Base-by-base conservation (phyloP, 306 rosid species). In the Casuarina cunninghamiana region DNA sequence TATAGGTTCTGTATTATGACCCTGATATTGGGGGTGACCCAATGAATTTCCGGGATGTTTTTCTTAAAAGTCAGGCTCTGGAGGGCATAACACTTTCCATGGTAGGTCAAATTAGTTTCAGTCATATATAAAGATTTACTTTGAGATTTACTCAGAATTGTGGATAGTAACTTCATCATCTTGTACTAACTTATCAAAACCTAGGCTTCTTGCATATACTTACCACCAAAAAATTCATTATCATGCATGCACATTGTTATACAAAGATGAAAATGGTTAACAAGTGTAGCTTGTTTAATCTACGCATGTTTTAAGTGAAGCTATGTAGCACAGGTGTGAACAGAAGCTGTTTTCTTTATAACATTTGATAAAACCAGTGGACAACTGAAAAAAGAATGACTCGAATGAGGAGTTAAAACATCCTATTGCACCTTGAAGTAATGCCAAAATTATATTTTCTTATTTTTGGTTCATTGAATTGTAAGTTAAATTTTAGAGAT, bases 41-140 rank as follows among this genome's bases (percentile, higher is more conserved):
- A 21, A 76, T 96, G 84, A 96, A 86, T 78, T 96, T 96, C 51
- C 92, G 85, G 21, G 96, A 93, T 45, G 94, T 96, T 79, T 96
- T 96, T 82, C 97, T 96, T 85, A 97, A 75, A 82, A 93, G 99
- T 83, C 99, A 96, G 84, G 99, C 98, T 73, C 82, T 93, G 84
- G 99, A 96, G 87, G 98, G 97, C 68, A 91, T 96, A 69, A 74
- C 93, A 62, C 65, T 96, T 81, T 93, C 99, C 69, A 96, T 96
- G 99, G 99, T 96, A 96, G 77, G 86, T 73, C 53, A 43, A 70
- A 46, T 75, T 62, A 19, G 37, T 62, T 78, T 76, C 73, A 53
- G 37, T 65, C 73, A 61, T 80, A 43, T 73, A 43, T 60, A 60
- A 63, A 78, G 60, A 50, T 60, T 66, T 66, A 77, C 62, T 17